These are phyloP conservation scores for Phytophthora fragariae DNA, from an alignment of 352 stramenopile genomes.

Conservation along the genomic window DNA sequence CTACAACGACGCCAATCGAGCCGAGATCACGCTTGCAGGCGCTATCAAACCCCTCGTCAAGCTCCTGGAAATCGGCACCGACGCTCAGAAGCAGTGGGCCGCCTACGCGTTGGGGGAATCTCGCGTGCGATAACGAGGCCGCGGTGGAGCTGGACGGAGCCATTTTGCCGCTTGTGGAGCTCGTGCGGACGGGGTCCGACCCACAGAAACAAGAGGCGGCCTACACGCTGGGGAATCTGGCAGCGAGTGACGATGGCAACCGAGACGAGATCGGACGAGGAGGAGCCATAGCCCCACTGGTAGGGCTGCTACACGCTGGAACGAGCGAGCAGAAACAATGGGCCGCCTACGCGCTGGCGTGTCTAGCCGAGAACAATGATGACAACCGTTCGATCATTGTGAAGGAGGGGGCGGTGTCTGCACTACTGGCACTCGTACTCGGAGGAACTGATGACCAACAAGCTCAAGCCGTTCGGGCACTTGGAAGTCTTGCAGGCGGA, in stretches of 20 bases:
- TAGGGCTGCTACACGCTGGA: slow-evolving; percentile 8
- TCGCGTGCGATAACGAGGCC: slow-evolving; percentile 26
- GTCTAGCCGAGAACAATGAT: slow-evolving; percentile 21
- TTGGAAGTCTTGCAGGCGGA: slow-evolving; percentile 8
- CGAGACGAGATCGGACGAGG: slow-evolving; percentile 23
- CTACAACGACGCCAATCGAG: slow-evolving; percentile 28
- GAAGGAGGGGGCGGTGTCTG: slow-evolving; percentile 13
- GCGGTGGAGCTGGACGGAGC: slow-evolving; percentile 17
- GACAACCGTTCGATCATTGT: slow-evolving; percentile 5
- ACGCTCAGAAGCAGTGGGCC: slow-evolving; percentile 27
- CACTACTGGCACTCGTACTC: slow-evolving; percentile 4
- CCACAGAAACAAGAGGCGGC: slow-evolving; percentile 31
- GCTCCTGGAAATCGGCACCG: slow-evolving; percentile 20
- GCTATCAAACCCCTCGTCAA: slow-evolving; percentile 18
- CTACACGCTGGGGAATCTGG: slow-evolving; percentile 24
- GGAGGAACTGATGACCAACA: slow-evolving; percentile 14
- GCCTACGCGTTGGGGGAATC: slow-evolving; percentile 29
- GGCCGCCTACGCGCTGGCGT: slow-evolving; percentile 14
- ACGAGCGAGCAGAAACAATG: slow-evolving; percentile 16
- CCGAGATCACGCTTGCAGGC: slow-evolving; percentile 19
- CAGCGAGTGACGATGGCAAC: slow-evolving; percentile 10
- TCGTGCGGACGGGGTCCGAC: slow-evolving; percentile 23
- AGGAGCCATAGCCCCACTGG: slow-evolving; percentile 27
- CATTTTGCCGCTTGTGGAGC: slow-evolving; percentile 30
- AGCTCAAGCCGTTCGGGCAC: slow-evolving; percentile 5